Percentiles rank a stretch among this genome's conserved stretches.
Conservation (phyloP, 768 basidiomycete genomes). For the Leucocoprinus birnbaumii region DNA sequence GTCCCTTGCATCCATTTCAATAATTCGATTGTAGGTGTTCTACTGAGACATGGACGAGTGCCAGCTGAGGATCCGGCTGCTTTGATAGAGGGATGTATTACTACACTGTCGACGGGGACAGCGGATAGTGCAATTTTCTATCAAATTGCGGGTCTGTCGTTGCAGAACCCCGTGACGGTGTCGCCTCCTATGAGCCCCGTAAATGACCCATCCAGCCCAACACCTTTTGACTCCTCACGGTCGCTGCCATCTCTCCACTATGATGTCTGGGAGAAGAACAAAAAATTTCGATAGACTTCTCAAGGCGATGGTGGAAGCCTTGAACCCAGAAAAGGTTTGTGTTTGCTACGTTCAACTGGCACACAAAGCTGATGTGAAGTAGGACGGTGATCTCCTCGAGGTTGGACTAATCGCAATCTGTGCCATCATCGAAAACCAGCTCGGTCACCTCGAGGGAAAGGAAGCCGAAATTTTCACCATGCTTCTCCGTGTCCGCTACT, state of each 20-base stretch:
- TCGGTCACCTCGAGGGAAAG: slow-evolving; percentile 69
- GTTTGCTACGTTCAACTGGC: neutral
- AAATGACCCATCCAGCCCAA: slow-evolving; percentile 52
- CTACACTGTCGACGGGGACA: slow-evolving; percentile 48
- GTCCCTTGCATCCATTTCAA: neutral
- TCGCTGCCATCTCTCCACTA: slow-evolving; percentile 42
- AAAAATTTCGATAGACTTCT: slow-evolving; percentile 71
- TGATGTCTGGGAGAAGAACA: slow-evolving; percentile 73
- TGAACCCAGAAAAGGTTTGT: slow-evolving; percentile 63
- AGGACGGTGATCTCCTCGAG: slow-evolving; percentile 67
- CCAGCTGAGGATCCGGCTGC: neutral
- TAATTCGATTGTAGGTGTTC: neutral
- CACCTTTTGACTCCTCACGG: slow-evolving; percentile 44
- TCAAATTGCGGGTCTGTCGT: slow-evolving; percentile 62
- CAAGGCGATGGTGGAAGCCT: slow-evolving; percentile 56
- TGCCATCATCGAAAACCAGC: slow-evolving; percentile 80
- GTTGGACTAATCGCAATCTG: slow-evolving; percentile 80
- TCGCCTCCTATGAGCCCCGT: slow-evolving; percentile 56
- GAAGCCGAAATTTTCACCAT: slow-evolving; percentile 75
- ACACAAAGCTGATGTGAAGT: slow-evolving; percentile 6
- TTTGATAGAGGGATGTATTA: slow-evolving; percentile 46
- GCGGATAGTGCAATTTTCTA: slow-evolving; percentile 57
- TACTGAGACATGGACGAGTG: slow-evolving; percentile 29
- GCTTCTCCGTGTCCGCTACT: slow-evolving; percentile 70
- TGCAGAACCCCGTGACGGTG: slow-evolving; percentile 52